Conservation (phyloP, 768 basidiomycete species). For the Amanita muscaria region DNA sequence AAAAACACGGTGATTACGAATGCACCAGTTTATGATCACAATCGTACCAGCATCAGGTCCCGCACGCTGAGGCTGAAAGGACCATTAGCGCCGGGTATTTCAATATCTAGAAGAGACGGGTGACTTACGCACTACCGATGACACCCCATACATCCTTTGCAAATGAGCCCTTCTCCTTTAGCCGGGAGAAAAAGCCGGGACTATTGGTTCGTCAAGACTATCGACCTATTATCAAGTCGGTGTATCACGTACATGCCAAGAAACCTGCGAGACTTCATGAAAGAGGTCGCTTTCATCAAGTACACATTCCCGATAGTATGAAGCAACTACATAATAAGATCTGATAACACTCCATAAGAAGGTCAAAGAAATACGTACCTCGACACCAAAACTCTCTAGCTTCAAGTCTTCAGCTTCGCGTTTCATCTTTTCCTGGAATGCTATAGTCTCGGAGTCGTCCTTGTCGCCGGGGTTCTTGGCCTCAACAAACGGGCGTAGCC, state of each 20-base stretch:
- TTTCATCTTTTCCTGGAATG: slow-evolving; percentile 69
- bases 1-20: slow-evolving; percentile 10
- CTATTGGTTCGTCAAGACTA: slow-evolving; percentile 24
- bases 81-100: slow-evolving; percentile 3
- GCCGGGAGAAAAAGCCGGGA: slow-evolving; percentile 83
- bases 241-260: slow-evolving; percentile 65
- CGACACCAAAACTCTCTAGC: slow-evolving; percentile 94
- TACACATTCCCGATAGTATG: slow-evolving; percentile 91
- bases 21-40: not conserved
- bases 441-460: slow-evolving; percentile 74
- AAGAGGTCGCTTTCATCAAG: slow-evolving; percentile 86
- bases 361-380: slow-evolving; percentile 46
- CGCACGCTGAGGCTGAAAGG: slow-evolving; percentile 57
- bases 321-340: slow-evolving; percentile 43
- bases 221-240: slow-evolving; percentile 1
- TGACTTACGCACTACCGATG: slow-evolving; percentile 84
- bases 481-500: slow-evolving; percentile 85
- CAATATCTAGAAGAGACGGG: not conserved
- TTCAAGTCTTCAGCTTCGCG: slow-evolving; percentile 92
- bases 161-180: slow-evolving; percentile 90
- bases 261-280: slow-evolving; percentile 86
- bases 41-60: slow-evolving; percentile 54
- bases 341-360: not conserved
- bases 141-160: slow-evolving; percentile 98
- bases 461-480: slow-evolving; percentile 75